Base-by-base conservation (phyloP, 139 green algal species). In the Pleodorina starrii region DNA sequence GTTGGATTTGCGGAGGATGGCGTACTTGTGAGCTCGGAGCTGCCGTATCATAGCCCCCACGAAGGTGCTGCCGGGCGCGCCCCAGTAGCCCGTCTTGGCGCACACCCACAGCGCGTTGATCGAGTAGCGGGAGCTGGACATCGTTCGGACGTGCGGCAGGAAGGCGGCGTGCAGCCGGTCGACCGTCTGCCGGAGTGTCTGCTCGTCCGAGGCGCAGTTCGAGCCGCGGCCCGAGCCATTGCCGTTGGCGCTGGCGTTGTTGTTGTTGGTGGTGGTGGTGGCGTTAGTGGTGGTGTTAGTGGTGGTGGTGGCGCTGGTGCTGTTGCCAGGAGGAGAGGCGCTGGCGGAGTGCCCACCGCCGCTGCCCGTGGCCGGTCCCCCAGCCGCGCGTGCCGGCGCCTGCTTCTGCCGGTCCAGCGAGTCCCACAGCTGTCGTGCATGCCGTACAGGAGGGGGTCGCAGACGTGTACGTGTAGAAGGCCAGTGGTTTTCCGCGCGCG, bases 71-170 rank as follows among this genome's bases (percentile, higher is more conserved):
- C 25, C 78, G 19, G 14, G 32, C 5, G 32, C 7, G 54, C 78
- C 78, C 78, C 78, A 85, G 54, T 54, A 42, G 48, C 78, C 78
- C 10, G 57, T 73, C 57, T 57, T 54, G 78, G 78, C 78, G 27
- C 51, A 85, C 40, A 85, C 78, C 78, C 78, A 85, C 78, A 85
- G 54, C 54, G 54, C 54, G 78, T 85, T 85, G 36, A 85, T 51
- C 1, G 29, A 36, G 78, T 85, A 85, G 25, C 78, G 54, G 36
- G 78, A 74, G 54, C 38, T 42, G 17, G 29, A 21, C 3, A 54
- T 74, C 27, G 5, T 38, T 10, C 6, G 32, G 11, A 74, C 16
- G 78, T 85, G 40, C 54, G 78, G 78, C 78, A 29, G 9, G 54
- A 74, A 57, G 11, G 54, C 36, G 35, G 21, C 50, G 25, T 84